Base-by-base conservation (phyloP, 2,329 filamentous ascomycete species). In the Calonectria pseudoturangicola region DNA sequence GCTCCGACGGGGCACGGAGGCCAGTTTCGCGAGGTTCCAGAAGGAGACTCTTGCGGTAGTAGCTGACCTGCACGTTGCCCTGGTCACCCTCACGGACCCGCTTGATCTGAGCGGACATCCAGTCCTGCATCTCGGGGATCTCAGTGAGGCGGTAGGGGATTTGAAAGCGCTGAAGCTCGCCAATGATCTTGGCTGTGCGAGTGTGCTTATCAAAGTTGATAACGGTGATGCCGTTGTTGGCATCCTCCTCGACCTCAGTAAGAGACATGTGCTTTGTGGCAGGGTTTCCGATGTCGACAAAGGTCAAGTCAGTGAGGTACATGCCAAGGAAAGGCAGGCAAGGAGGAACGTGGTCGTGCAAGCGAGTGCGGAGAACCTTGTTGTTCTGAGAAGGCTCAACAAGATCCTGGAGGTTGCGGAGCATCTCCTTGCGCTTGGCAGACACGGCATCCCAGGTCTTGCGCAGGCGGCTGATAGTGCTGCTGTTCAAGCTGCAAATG, bases 121-220 rank as follows among this genome's bases (percentile, higher is more conserved):
- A 99, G 28, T 96, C 93, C 82, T 98, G 96, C 82, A 99, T 89
- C 79, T 98, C 96, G 0, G 94, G 92, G 4, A 98, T 88, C 81
- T 97, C 93, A 2, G 90, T 90, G 21, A 99, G 89, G 8, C 93
- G 91, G 83, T 98, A 98, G 0, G 96, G 95, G 25, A 98, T 94
- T 84, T 99, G 97, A 87, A 98, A 98, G 21, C 96, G 93, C 83
- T 99, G 97, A 9, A 99, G 90, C 79, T 98, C 96, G 75, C 95
- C 94, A 79, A 99, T 98, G 81, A 98, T 97, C 85, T 96, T 97
- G 56, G 96, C 96, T 3, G 96, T 98, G 78, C 95, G 95, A 79
- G 92, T 94, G 83, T 98, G 95, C 86, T 98, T 98, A 88, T 98
- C 96, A 80, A 98, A 98, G 85, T 99, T 99, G 88, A 99, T 95